Base-by-base conservation (phyloP, 2,329 filamentous ascomycete species). In the Nectriaceae sp. region DNA sequence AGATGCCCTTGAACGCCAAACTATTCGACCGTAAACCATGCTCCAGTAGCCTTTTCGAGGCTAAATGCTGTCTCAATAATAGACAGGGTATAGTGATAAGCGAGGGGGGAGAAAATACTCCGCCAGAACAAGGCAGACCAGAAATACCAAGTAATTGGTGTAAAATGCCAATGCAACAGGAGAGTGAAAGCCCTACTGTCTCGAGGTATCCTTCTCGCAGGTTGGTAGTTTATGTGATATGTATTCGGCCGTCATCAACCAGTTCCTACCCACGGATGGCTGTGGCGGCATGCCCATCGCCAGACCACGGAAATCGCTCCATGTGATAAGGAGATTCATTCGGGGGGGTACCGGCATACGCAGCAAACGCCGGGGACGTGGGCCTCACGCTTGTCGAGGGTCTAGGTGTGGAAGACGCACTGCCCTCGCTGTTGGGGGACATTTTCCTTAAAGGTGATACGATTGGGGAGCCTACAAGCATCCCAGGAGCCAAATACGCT, bases 231-330 rank as follows among this genome's bases (percentile, higher is more conserved):
- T 10, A 10, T 15, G 15, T 31, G 26, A 8, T 8, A 31, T 31
- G 26, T 15, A 10, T 8, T 10, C 15, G 15, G 39, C 56, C 54
- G 45, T 60, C 52, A 39, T 54, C 53, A 29, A 26, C 35, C 31
- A 47, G 47, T 29, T 50, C 46, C 65, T 68, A 74, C 44, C 72
- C 69, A 47, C 67, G 66, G 47, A 74, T 83, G 36, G 78, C 77
- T 62, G 77, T 75, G 38, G 75, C 68, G 46, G 75, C 60, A 65
- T 80, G 74, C 62, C 75, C 62, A 49, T 81, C 77, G 45, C 74
- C 55, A 38, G 69, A 67, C 64, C 68, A 73, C 41, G 75, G 76
- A 53, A 80, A 80, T 45, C 72, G 74, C 49, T 78, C 73, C 31
- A 64, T 52, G 52, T 71, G 62, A 36, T 56, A 75, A 26, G 69